Evolutionary conservation across 1,139 yeast genomes (phyloP), one percentile per base, ranked within the genome.

Genomic region (Sugiyamaella castrensis): DNA sequence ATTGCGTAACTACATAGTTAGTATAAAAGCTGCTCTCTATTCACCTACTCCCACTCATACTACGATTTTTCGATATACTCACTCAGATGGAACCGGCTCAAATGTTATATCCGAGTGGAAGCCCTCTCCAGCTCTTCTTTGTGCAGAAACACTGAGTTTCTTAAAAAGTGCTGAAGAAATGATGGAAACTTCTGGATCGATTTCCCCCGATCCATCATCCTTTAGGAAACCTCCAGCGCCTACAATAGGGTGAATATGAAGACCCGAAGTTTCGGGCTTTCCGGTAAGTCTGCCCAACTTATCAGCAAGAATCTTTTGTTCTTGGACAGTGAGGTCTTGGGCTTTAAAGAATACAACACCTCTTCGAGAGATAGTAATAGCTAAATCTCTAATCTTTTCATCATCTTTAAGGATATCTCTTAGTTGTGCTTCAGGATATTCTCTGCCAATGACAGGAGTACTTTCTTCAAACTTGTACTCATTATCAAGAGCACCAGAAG

Each of bases 241-340:
- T 15, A 60, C 55, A 27, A 60, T 56, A 8, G 66, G 66, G 46
- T 63, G 66, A 31, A 61, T 60, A 48, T 63, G 88, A 5, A 84
- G 78, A 12, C 87, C 86, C n/a, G 82, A 76, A 8, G 84, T 77
- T 46, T 72, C 74, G 13, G 87, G 86, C 62, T 83, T 87, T 40
- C 82, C 76, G 62, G 82, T 87, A 47, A 81, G 70, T 15, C 79
- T 78, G 12, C 87, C 87, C 56, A 74, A 81, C 57, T 81, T 75
- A 47, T 68, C 68, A 13, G 80, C 84, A 61, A 75, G 77, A 24
- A 75, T 70, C 58, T 72, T 71, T 62, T 76, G 80, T 53, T 77
- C 66, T 30, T 70, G 69, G 42, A 77, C 76, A 53, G 81, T 74
- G 56, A 84, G 81, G 49, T 76, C 74, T 65, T 83, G 88, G 55